A percentile compares a stretch with the other conserved stretches of the same genome.
Evolutionary conservation across 306 rosid genomes (phyloP).

Genomic region (Castanea mollissima): DNA sequence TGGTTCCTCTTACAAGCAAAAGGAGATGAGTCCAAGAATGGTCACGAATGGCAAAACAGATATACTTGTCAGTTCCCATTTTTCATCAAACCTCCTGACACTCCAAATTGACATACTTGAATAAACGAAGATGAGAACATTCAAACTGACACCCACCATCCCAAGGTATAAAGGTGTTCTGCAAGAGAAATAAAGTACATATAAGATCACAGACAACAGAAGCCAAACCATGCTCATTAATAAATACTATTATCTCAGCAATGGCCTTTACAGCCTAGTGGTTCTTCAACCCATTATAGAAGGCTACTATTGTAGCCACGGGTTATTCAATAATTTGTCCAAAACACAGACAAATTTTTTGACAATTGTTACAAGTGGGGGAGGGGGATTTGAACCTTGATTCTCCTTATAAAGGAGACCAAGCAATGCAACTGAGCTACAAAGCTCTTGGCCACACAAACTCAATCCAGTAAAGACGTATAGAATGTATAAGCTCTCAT

Average conservation of each 20-base stretch:
- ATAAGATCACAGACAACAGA: not conserved
- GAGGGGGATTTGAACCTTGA: too few species aligned
- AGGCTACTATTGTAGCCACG: not conserved
- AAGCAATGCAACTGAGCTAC: too few species aligned
- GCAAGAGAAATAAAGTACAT: conserved; percentile 42
- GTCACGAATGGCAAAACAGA: conserved; percentile 77
- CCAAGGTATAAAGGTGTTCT: conserved; percentile 91
- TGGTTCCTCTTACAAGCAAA: conserved; percentile 72
- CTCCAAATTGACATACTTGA: conserved; percentile 76
- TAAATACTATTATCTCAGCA: not conserved
- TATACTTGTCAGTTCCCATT: conserved; percentile 77
- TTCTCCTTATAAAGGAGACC: too few species aligned
- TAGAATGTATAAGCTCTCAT: not conserved
- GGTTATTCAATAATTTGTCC: too few species aligned
- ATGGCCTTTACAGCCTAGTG: not conserved
- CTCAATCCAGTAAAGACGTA: not conserved
- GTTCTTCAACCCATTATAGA: not conserved
- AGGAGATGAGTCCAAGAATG: conserved; percentile 72
- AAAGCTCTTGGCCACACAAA: too few species aligned
- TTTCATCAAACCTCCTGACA: conserved; percentile 76
- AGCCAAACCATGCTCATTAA: not conserved
- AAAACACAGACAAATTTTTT: too few species aligned
- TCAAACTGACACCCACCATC: conserved; percentile 73
- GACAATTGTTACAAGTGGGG: too few species aligned
- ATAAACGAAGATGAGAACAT: conserved; percentile 67